Evolutionary conservation across 208 protist species (phyloP).

Genomic region (Lotmaria passim): DNA sequence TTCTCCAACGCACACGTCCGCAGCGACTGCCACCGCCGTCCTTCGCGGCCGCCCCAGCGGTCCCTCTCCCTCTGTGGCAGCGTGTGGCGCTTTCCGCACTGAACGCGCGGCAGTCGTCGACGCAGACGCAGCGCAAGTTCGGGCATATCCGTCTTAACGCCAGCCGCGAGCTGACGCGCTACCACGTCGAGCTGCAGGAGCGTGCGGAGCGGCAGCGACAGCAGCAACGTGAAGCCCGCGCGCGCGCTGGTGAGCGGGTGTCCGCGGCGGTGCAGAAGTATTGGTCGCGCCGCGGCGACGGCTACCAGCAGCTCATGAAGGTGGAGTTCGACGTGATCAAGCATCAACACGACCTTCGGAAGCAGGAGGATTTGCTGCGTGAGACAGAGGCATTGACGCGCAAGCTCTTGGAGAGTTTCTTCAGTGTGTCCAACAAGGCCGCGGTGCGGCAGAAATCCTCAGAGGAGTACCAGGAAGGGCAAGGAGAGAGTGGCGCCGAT

Average conservation of each 20-base stretch:
- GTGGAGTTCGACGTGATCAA: conserved; percentile 82
- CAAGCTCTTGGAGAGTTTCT: conserved; percentile 72
- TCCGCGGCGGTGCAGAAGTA: conserved; percentile 37
- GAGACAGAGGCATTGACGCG: conserved; percentile 80
- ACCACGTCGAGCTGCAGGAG: conserved; percentile 55
- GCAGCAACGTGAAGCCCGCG: conserved; percentile 66
- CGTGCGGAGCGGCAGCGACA: conserved; percentile 47
- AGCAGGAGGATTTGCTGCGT: conserved; percentile 79
- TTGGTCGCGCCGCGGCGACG: conserved; percentile 64
- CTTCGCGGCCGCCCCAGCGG: conserved; percentile 43
- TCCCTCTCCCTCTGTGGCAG: conserved; percentile 70
- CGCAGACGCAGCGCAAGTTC: conserved; percentile 30
- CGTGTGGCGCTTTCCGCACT: conserved; percentile 61
- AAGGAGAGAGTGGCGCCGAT: no score
- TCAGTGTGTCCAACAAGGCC: conserved; percentile 10
- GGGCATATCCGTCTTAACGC: conserved; percentile 31
- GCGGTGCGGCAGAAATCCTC: not conserved
- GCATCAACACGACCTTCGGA: conserved; percentile 56
- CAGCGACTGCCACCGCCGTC: conserved; percentile 40
- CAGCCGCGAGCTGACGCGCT: conserved; percentile 48
- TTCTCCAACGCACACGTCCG: conserved; percentile 30
- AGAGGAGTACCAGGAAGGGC: not conserved
- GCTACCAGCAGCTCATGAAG: conserved; percentile 64
- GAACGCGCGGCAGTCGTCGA: conserved; percentile 20
- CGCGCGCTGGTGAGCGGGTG: conserved; percentile 50